phyloP scores from a whole-genome alignment of 2,329 filamentous ascomycete genomes.

The Lachnellula suecica region DNA sequence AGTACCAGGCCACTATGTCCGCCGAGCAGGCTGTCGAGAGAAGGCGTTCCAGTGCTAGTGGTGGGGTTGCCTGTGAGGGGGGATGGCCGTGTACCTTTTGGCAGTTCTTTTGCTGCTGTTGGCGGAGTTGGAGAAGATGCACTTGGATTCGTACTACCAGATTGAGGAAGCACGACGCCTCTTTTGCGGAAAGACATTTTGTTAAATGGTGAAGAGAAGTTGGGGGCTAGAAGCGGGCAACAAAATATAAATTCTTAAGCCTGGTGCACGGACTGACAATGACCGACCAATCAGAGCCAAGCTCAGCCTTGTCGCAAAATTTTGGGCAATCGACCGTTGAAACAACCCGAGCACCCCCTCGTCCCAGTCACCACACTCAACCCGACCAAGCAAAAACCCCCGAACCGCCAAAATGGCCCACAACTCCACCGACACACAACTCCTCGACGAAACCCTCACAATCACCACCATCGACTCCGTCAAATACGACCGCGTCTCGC shows the following conservation, averaged over 20 bases:
- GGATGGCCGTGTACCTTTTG: slow-evolving; percentile 72
- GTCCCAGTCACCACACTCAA: not conserved
- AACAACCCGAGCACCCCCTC: not conserved
- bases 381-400: not conserved
- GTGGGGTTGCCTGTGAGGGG: slow-evolving; percentile 84
- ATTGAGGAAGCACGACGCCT: slow-evolving; percentile 50
- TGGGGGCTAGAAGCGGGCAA: not conserved
- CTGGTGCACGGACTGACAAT: slow-evolving; percentile 1
- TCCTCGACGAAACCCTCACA: slow-evolving; percentile 91
- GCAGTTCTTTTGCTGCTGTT: slow-evolving; percentile 24
- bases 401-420: slow-evolving; percentile 33
- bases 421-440: slow-evolving; percentile 81
- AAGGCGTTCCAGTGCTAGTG: slow-evolving; percentile 87
- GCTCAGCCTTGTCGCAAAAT: slow-evolving; percentile 14
- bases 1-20: slow-evolving; percentile 84
- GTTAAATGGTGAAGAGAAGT: not conserved
- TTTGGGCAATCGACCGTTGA: slow-evolving; percentile 1
- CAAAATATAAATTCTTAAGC: slow-evolving; percentile 1
- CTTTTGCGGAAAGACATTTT: slow-evolving; percentile 68
- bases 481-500: slow-evolving; percentile 95
- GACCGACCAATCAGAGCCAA: not conserved
- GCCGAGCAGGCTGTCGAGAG: slow-evolving; percentile 80
- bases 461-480: slow-evolving; percentile 75
- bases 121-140: slow-evolving; percentile 8
- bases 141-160: not conserved